These are phyloP conservation scores for Escallonia herrerae DNA, from an alignment of 129 eudicot genomes.

Conservation along the genomic window DNA sequence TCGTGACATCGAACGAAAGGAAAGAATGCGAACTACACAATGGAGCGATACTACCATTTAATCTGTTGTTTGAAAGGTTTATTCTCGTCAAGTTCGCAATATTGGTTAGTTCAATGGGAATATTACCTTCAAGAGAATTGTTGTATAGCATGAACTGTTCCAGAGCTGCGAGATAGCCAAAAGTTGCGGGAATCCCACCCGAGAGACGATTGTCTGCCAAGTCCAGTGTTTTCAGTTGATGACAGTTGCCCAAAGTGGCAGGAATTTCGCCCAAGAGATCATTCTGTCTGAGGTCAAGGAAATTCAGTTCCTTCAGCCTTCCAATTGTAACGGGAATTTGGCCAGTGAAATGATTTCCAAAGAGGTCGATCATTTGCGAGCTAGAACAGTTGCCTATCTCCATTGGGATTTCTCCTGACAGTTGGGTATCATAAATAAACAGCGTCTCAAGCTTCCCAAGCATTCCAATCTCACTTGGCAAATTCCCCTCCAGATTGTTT, in stretches of 20 bases:
- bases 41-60: slow-evolving; percentile 72
- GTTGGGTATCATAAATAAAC: slow-evolving; percentile 63
- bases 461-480: slow-evolving; percentile 83
- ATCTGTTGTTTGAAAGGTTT: slow-evolving; percentile 64
- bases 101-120: slow-evolving; percentile 52
- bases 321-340: slow-evolving; percentile 66
- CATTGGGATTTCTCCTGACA: slow-evolving; percentile 71
- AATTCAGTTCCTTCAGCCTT: slow-evolving; percentile 58
- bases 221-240: slow-evolving; percentile 56
- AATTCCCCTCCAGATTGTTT: slow-evolving; percentile 52
- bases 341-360: slow-evolving; percentile 68
- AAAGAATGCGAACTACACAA: slow-evolving; percentile 60
- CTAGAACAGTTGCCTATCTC: slow-evolving; percentile 92
- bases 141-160: slow-evolving; percentile 93
- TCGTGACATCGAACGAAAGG: slow-evolving; percentile 82
- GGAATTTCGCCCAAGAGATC: slow-evolving; percentile 83
- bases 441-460: slow-evolving; percentile 53
- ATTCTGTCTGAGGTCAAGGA: slow-evolving; percentile 76
- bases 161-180: slow-evolving; percentile 50
- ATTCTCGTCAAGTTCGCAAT: slow-evolving; percentile 65
- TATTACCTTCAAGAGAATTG: slow-evolving; percentile 73
- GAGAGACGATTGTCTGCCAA: slow-evolving; percentile 79
- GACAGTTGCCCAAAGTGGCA: slow-evolving; percentile 69
- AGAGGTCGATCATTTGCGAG: slow-evolving; percentile 88
- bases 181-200: slow-evolving; percentile 67